These are phyloP conservation scores for Penicillium sp. DNA, from an alignment of 2,329 filamentous ascomycete genomes.

Conservation along the genomic window DNA sequence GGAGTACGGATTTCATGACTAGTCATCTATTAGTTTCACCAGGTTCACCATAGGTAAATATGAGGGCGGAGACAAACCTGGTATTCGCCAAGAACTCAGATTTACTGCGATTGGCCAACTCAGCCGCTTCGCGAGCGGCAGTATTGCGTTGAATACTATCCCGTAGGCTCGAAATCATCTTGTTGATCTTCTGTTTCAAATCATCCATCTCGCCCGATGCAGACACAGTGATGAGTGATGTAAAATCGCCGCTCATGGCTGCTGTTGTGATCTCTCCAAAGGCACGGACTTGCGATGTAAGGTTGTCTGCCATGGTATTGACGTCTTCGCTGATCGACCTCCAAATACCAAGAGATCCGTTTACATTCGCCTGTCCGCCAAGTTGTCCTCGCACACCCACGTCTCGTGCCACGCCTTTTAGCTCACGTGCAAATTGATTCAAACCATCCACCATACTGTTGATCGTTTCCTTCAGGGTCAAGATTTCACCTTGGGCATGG, in stretches of 20 bases:
- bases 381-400: slow-evolving; percentile 96
- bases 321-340: slow-evolving; percentile 95
- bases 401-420: slow-evolving; percentile 89
- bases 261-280: slow-evolving; percentile 96
- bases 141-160: slow-evolving; percentile 95
- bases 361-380: slow-evolving; percentile 92
- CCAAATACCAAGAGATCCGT: slow-evolving; percentile 86
- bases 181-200: slow-evolving; percentile 95
- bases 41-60: neutral
- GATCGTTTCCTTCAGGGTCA: slow-evolving; percentile 88
- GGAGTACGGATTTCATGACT: slow-evolving; percentile 91
- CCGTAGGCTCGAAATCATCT: slow-evolving; percentile 91
- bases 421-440: slow-evolving; percentile 89
- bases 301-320: slow-evolving; percentile 80
- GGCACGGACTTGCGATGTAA: slow-evolving; percentile 91
- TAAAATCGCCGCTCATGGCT: slow-evolving; percentile 92
- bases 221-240: slow-evolving; percentile 89
- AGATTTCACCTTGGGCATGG: slow-evolving; percentile 86
- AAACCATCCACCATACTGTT: slow-evolving; percentile 96
- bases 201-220: slow-evolving; percentile 97
- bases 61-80: slow-evolving; percentile 47
- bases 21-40: neutral
- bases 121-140: slow-evolving; percentile 85
- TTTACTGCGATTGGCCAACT: slow-evolving; percentile 93
- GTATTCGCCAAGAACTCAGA: slow-evolving; percentile 96